Base-by-base conservation (phyloP, 768 basidiomycete species). In the Hygrocybe punicea region DNA sequence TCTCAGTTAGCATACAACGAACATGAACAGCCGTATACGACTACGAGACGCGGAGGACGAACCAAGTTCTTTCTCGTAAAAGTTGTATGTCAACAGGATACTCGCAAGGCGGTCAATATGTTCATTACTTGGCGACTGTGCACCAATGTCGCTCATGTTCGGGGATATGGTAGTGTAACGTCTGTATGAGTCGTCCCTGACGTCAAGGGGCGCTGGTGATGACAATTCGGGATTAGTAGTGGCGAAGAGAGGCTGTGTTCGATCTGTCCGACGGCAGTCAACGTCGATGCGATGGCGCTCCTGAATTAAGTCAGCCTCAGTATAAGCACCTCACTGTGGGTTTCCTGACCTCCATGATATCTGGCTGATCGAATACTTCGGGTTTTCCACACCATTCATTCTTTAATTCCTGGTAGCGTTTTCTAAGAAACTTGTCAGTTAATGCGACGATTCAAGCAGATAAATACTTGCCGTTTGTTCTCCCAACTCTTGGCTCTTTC, bases 281-380 rank as follows among this genome's bases (percentile, higher is more conserved):
- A 99, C 97, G 65, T 98, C 92, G 63, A 93, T 93, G 23, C 92
- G 84, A 72, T 93, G 92, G n/a, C 90, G 84, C 68, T 93, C 92
- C 86, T 87, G 55, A 25, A 16, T 16, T 45, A 36, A 51, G 21
- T 24, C 34, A 21, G 9, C 57, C 19, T 53, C 37, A 23, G 34
- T 58, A 33, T 10, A 52, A 45, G 55, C 55, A n/a, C 34, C 29
- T 33, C 46, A 48, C 69, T 40, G 64, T 16, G 6, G 17, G 11
- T 23, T 6, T 25, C 55, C 49, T 10, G 64, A 92, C 91, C 73
- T 99, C 96, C 33, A 91, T 69, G 51, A 91, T 81, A 65, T 91
- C 89, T 58, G 83, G 81, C 49, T 87, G 81, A 64, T 88, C 87
- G 67, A 89, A 93, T 9, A 92, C 86, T 61, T 90, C 90, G 19